Evolutionary conservation across 768 basidiomycete species (phyloP).

Genomic region (Russula sp.): DNA sequence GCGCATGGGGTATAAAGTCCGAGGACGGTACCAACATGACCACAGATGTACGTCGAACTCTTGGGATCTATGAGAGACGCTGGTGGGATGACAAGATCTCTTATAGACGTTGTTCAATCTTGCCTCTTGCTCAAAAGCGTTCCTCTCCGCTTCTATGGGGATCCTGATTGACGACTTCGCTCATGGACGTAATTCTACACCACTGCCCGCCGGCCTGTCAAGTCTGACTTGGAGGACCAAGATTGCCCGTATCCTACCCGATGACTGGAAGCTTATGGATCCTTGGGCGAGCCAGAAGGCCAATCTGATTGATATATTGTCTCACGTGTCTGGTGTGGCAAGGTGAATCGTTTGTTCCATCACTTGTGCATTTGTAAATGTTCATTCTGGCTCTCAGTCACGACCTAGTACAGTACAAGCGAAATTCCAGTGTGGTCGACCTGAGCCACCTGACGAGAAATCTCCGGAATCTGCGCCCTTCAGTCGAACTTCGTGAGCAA

Average conservation of each 20-base stretch:
- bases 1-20: constrained; percentile 17
- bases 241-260: constrained; percentile 33
- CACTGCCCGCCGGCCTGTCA: constrained; percentile 31
- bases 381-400: constrained; percentile 1
- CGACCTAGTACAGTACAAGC: constrained; percentile 6
- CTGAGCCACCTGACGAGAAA: constrained; percentile 25
- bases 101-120: constrained; percentile 36
- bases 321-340: constrained; percentile 38
- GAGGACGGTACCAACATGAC: constrained; percentile 17
- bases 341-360: constrained; percentile 26
- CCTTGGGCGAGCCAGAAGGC: constrained; percentile 35
- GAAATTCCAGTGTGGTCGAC: not conserved
- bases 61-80: not conserved
- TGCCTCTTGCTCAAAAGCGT: constrained; percentile 37
- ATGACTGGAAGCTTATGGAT: constrained; percentile 39
- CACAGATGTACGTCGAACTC: constrained; percentile 8
- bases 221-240: constrained; percentile 36
- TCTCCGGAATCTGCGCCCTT: constrained; percentile 31
- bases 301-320: constrained; percentile 35
- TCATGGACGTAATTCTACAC: constrained; percentile 32
- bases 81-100: not conserved
- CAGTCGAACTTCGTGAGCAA: constrained; percentile 35
- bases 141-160: constrained; percentile 36
- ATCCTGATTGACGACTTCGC: constrained; percentile 40
- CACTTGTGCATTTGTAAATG: not conserved